Conservation (phyloP, 2,329 filamentous ascomycete genomes). For the Sporothrix humicola region DNA sequence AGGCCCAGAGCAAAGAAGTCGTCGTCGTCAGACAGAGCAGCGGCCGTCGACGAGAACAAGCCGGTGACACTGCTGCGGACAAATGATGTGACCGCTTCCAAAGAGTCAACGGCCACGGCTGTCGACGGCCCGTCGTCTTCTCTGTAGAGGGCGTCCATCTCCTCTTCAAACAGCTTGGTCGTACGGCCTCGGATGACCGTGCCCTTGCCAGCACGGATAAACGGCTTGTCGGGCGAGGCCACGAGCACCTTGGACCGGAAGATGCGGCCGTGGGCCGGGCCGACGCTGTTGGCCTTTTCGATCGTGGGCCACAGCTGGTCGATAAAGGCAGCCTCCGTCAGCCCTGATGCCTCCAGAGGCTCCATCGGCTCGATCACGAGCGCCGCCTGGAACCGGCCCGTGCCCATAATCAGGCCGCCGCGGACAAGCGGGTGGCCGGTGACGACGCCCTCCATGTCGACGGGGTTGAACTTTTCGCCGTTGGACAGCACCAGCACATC, state of each 20-base stretch:
- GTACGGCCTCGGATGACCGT: constrained; percentile 49
- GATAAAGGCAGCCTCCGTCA: constrained; percentile 43
- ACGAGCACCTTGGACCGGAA: constrained; percentile 49
- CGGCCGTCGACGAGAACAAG: constrained; percentile 41
- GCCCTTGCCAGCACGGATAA: constrained; percentile 54
- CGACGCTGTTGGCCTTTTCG: constrained; percentile 51
- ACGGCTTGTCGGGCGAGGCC: constrained; percentile 50
- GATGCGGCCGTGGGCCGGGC: constrained; percentile 55
- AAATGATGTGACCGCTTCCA: constrained; percentile 42
- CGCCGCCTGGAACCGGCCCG: constrained; percentile 53
- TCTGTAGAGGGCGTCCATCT: constrained; percentile 19
- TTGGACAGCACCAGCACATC: constrained; percentile 58
- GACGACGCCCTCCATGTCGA: constrained; percentile 52
- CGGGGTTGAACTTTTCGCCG: constrained; percentile 58
- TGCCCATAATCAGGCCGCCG: constrained; percentile 54
- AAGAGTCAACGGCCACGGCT: constrained; percentile 26
- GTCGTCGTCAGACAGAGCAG: constrained; percentile 44
- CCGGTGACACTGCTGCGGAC: constrained; percentile 42
- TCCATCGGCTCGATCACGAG: constrained; percentile 54
- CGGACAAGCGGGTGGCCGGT: constrained; percentile 49
- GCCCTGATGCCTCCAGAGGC: background rate
- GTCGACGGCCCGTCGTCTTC: constrained; percentile 42
- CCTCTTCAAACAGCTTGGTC: constrained; percentile 44
- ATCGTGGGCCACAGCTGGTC: constrained; percentile 53
- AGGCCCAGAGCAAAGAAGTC: constrained; percentile 50